Evolutionary conservation across 345 rosid genomes (phyloP), one percentile per base, ranked within the genome.

Genomic region (Citrus trifoliata): DNA sequence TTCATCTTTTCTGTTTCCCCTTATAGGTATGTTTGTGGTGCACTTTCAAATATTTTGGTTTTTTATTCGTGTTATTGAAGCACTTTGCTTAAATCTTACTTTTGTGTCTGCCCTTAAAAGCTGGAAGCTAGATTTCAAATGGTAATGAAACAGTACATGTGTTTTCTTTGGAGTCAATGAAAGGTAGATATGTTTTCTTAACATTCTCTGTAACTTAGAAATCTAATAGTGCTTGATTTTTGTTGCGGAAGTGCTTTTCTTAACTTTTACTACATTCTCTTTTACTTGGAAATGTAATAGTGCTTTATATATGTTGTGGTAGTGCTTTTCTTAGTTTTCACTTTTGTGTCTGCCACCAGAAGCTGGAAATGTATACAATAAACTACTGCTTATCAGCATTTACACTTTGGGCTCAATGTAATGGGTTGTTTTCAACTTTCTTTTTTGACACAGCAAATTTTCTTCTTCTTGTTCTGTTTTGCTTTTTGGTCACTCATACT

Each of bases 141-240:
- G 74, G 35, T 81, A 73, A 81, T 81, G 78, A 61, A 81, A 71
- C 70, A 73, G 78, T 77, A 46, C 67, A 35, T 67, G 4, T 75
- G 70, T 75, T 35, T 46, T 60, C 69, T 60, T 28, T n/a, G 35
- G 33, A 42, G 32, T 72, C 80, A 55, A 65, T 27, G 67, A 60
- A 60, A 75, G 67, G 37, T n/a, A 60, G 67, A 74, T 60, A 24
- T 59, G 51, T 22, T 13, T 73, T 59, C 25, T 35, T 33, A 56
- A 7, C 56, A 58, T 21, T 72, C 69, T 48, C 61, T 75, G 64
- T 71, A 40, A 71, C 70, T 59, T 70, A 10, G 32, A n/a, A 46
- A 12, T 42, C 22, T 42, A 38, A 24, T 69, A 25, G 55, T 69
- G 19, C 6, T 69, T 24, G 53, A 5, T 33, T 33, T 18, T 32